Evolutionary conservation across 495 filamentous ascomycete species (phyloP), one percentile per base, ranked within the genome.

Genomic region (Cercophora sp.): DNA sequence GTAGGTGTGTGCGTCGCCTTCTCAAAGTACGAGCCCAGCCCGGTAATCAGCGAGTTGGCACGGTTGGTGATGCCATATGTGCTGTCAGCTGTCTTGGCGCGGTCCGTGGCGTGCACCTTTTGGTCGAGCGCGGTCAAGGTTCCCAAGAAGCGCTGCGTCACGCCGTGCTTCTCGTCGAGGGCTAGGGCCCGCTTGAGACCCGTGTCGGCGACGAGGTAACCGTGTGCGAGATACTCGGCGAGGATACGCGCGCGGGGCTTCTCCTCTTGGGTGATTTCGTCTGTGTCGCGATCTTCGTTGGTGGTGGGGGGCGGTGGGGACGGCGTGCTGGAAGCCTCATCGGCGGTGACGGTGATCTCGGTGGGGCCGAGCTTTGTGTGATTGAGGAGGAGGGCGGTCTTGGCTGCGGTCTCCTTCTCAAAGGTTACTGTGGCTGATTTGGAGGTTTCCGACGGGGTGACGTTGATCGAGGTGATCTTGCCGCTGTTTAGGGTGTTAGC

Each of bases 321-420:
- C 74, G 59, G 79, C 80, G 82, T 34, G 39, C 9, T 16, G 35
- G 36, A 16, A 10, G 29, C 15, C 0, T 40, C 13, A 9, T 85
- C 82, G 41, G 80, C 70, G 42, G 84, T 76, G 53, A 98, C 93
- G 36, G 83, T 75, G 51, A 98, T 91, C 48, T 89, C 79, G 41
- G 85, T 83, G 31, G 82, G 70, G 58, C 92, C 91, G 45, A 98
- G 85, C 71, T 90, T 85, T 58, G 94, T 97, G 70, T 95, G 89
- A 69, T 98, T 91, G 48, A 98, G 85, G 46, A 98, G 89, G 23
- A 96, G 87, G 15, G 93, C 93, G 20, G 93, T 98, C 71, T 95
- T 95, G 11, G 92, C 90, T 10, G 93, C 93, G 20, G 91, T 90
- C 58, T 91, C 84, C 73, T 96, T 96, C 73, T 96, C 94, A 62